Base-by-base conservation (phyloP, 768 basidiomycete species). In the Tylopilus subfusipes region DNA sequence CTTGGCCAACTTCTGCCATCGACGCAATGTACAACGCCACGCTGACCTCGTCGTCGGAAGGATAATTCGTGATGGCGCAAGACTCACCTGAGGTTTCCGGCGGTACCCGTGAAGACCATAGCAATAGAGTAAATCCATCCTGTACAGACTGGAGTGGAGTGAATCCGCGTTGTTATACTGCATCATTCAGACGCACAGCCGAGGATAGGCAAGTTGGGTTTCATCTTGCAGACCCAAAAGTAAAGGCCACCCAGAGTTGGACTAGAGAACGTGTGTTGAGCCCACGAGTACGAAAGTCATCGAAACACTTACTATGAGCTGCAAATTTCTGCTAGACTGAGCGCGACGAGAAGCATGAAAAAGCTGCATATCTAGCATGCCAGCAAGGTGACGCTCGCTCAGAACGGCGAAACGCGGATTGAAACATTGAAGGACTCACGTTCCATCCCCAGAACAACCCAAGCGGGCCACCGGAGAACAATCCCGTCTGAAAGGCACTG, bases 371-470 rank as follows among this genome's bases (percentile, higher is more conserved):
- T 78, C 77, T 77, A 48, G 31, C 22, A 24, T 5, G 18, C 11
- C n/a, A 19, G n/a, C 4, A 42, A 48, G 22, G 16, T 12, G 12
- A 34, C 13, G n/a, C 14, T 25, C 14, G 24, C 33, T 52, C 27
- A 56, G 25, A 38, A 29, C 2, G 18, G 11, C 22, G 19, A 14
- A 19, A 48, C 16, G 5, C 34, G 19, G 21, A 31, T 30, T 25
- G 19, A 25, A 45, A 27, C 43, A 33, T 29, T 42, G 29, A 22
- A 1, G 22, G 21, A 65, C 75, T 58, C 54, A 81, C 82, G 59
- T 83, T 82, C 82, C 82, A 83, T 11, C 80, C 82, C 81, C 82
- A 83, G 63, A 83, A 83, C 55, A 82, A 65, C 2, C 82, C 80
- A 27, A 83, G 62, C 4, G 82, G 81, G 6, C 81, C 82, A 1